These are phyloP conservation scores for Senna siamea DNA, from an alignment of 306 rosid species.

Conservation along the genomic window DNA sequence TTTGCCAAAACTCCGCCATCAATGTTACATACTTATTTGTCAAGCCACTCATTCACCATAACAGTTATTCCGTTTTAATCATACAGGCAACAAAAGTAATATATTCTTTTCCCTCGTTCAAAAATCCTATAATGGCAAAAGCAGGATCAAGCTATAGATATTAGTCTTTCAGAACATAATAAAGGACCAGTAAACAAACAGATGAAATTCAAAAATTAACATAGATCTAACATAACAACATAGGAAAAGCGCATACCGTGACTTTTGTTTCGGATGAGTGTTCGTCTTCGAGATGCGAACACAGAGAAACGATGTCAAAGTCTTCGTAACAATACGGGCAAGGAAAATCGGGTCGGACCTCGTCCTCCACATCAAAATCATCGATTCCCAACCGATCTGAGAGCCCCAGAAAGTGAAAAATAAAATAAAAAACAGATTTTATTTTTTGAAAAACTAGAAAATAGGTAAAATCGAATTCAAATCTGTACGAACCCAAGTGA, in stretches of 20 bases:
- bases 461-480: neutral
- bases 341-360: conserved; percentile 81
- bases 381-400: conserved; percentile 87
- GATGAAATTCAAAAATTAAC: conserved; percentile 9
- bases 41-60: neutral
- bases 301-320: conserved; percentile 82
- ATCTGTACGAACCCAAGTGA: conserved; percentile 59
- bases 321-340: conserved; percentile 95
- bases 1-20: too few species aligned
- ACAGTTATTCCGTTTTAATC: neutral
- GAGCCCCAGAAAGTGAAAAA: conserved; percentile 3
- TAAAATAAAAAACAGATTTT: conserved; percentile 2
- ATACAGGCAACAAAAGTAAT: neutral
- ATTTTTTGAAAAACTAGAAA: conserved; percentile 7
- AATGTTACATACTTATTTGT: neutral
- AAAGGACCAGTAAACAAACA: neutral
- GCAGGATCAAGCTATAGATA: conserved; percentile 29
- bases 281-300: conserved; percentile 94
- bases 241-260: conserved; percentile 53
- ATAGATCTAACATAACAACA: conserved; percentile 27
- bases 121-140: too few species aligned
- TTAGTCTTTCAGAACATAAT: neutral
- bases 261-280: conserved; percentile 86
- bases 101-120: too few species aligned
- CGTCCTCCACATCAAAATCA: conserved; percentile 86